Evolutionary conservation across 2,329 filamentous ascomycete species (phyloP), one percentile per base, ranked within the genome.

Genomic region (Neofusicoccum ribis): DNA sequence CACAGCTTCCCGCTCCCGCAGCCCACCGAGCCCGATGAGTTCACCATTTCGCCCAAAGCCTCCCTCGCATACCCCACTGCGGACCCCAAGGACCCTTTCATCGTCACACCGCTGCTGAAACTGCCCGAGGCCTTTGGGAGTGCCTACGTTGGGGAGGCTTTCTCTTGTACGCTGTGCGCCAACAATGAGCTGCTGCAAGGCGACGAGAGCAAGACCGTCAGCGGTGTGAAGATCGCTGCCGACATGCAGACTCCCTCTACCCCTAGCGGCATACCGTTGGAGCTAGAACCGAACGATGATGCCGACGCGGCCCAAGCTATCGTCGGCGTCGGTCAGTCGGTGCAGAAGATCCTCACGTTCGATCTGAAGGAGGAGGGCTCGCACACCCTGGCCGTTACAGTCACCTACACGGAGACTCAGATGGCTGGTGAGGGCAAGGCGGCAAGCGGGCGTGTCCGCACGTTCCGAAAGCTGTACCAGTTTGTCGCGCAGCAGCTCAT

Each of bases 391-490:
- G 92, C 92, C 6, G 93, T 98, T 67, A 97, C 92, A 63, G 91
- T 98, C 66, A 94, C 90, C 69, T 98, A 98, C 79, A 96, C 93
- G 63, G 94, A 98, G 78, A 93, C 91, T 0, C 86, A 85, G n/a
- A 82, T 90, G 70, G 68, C 72, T 6, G 72, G 73, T 37, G 76
- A 75, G 61, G 76, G 73, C 36, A 80, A 68, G 68, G 83, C 83
- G 23, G 83, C 82, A 2, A 82, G 83, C 64, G 85, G 84, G 4
- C 86, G 92, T 58, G 89, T 91, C 43, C 84, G 95, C 66, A 96
- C 92, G 9, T 98, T 98, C 75, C 84, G 94, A 69, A 98, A 98
- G 80, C 81, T 99, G 67, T 99, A 98, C 77, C 95, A 98, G 77
- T 99, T 99, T 74, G 89, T 96, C 64, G 95, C 93, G 74, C 94